Conservation (phyloP, 1,284 basidiomycete genomes). For the Salmacisia buchloeana region DNA sequence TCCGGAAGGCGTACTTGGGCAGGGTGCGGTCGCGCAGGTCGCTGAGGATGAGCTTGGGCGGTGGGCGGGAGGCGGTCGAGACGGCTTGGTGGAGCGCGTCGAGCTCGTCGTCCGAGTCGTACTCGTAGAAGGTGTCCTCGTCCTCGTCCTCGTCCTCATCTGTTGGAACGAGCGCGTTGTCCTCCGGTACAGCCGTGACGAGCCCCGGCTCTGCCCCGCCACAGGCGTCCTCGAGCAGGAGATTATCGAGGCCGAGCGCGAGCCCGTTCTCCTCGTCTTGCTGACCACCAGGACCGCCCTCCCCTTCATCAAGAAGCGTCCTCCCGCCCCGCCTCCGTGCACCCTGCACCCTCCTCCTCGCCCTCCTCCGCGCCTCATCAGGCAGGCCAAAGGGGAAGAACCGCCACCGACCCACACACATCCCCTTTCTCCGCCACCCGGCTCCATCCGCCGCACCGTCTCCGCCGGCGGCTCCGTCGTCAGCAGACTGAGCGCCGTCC, state of each 20-base stretch:
- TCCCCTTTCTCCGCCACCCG: slow-evolving; percentile 66
- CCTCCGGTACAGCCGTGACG: neutral
- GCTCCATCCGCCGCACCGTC: slow-evolving; percentile 71
- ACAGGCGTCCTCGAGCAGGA: slow-evolving; percentile 1
- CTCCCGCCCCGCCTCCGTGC: no score
- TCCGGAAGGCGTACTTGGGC: slow-evolving; percentile 73
- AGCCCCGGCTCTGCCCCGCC: neutral
- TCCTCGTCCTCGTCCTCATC: slow-evolving; percentile 30
- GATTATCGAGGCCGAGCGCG: neutral
- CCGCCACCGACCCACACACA: slow-evolving; percentile 58
- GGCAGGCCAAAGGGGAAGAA: slow-evolving; percentile 11
- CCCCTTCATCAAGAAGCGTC: neutral
- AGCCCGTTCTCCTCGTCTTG: neutral
- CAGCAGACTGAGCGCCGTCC: slow-evolving; percentile 75
- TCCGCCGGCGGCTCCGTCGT: slow-evolving; percentile 74
- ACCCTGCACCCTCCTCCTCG: neutral
- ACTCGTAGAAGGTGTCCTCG: slow-evolving; percentile 21
- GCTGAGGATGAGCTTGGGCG: neutral
- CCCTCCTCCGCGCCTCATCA: neutral
- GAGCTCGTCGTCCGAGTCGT: neutral
- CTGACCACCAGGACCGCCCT: neutral
- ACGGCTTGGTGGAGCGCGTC: neutral
- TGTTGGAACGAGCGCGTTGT: slow-evolving; percentile 14
- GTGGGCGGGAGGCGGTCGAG: neutral
- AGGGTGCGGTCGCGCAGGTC: slow-evolving; percentile 30